These are phyloP conservation scores for Skeletonema grethae DNA, from an alignment of 108 stramenopile genomes.

Conservation along the genomic window DNA sequence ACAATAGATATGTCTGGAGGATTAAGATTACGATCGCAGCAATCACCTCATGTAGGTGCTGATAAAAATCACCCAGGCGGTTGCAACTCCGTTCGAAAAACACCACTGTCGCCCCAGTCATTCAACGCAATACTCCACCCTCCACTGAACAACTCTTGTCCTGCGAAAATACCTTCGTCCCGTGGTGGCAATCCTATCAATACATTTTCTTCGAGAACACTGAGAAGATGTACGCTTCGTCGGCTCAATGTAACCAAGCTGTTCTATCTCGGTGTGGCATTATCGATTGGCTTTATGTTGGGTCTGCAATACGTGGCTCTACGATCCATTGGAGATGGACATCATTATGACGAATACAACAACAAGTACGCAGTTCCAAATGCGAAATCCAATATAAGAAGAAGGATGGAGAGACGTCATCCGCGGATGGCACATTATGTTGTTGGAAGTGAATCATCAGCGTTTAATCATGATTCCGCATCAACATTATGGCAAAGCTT, in stretches of 20 bases:
- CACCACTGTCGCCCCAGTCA: neutral
- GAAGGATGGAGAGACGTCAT: neutral
- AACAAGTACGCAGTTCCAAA: neutral
- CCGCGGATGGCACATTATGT: neutral
- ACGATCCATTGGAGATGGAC: neutral
- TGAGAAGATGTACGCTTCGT: neutral
- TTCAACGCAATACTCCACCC: constrained; percentile 4
- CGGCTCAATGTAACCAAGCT: neutral
- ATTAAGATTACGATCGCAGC: neutral
- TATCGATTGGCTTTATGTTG: neutral
- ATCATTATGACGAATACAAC: neutral
- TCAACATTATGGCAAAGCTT: neutral
- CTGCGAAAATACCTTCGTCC: neutral
- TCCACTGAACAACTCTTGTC: neutral
- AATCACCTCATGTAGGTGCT: neutral
- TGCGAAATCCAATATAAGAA: neutral
- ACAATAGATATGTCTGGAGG: neutral
- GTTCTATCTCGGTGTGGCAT: neutral
- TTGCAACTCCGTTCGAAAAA: neutral
- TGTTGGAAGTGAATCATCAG: neutral
- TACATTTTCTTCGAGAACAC: neutral
- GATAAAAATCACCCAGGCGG: neutral
- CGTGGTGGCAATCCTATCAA: neutral
- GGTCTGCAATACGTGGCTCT: neutral
- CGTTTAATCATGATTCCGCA: neutral